These are phyloP conservation scores for Penicillium pancosmium DNA, from an alignment of 495 filamentous ascomycete species.

Conservation along the genomic window DNA sequence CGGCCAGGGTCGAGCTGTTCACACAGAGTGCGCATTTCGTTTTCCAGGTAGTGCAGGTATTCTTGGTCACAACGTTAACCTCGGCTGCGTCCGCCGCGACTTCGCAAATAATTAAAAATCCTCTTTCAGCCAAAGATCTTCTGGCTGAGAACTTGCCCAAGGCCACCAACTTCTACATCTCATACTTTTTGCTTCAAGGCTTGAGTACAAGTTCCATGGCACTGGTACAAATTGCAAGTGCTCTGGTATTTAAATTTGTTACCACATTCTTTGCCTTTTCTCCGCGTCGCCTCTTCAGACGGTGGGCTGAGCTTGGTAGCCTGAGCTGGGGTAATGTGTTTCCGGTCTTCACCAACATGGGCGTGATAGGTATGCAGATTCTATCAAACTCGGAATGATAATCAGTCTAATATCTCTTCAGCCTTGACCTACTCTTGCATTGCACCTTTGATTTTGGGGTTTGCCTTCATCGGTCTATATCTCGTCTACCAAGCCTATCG, in stretches of 20 bases:
- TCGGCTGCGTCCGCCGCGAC: slow-evolving; percentile 73
- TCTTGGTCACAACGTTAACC: slow-evolving; percentile 77
- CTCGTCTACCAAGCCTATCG: slow-evolving; percentile 88
- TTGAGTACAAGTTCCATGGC: slow-evolving; percentile 70
- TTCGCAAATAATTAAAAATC: slow-evolving; percentile 63
- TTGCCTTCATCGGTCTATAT: slow-evolving; percentile 75
- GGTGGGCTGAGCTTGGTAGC: slow-evolving; percentile 62
- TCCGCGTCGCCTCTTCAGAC: slow-evolving; percentile 64
- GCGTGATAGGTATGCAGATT: slow-evolving; percentile 66
- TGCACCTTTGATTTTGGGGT: slow-evolving; percentile 81
- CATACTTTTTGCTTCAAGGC: slow-evolving; percentile 89
- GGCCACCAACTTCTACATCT: slow-evolving; percentile 87
- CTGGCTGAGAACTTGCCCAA: slow-evolving; percentile 75
- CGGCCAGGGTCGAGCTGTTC: slow-evolving; percentile 77
- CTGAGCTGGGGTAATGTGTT: slow-evolving; percentile 84
- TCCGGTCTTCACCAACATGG: slow-evolving; percentile 85
- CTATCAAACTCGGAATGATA: not conserved
- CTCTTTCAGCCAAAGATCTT: slow-evolving; percentile 60
- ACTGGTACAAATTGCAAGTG: slow-evolving; percentile 73
- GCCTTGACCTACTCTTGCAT: slow-evolving; percentile 83
- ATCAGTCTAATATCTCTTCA: slow-evolving; percentile 12
- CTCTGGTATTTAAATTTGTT: slow-evolving; percentile 72
- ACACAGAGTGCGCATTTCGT: slow-evolving; percentile 88
- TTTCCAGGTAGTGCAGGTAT: slow-evolving; percentile 92
- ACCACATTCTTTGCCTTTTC: slow-evolving; percentile 66